Conservation (phyloP, 208 protist species). For the Naegleria fowleri region DNA sequence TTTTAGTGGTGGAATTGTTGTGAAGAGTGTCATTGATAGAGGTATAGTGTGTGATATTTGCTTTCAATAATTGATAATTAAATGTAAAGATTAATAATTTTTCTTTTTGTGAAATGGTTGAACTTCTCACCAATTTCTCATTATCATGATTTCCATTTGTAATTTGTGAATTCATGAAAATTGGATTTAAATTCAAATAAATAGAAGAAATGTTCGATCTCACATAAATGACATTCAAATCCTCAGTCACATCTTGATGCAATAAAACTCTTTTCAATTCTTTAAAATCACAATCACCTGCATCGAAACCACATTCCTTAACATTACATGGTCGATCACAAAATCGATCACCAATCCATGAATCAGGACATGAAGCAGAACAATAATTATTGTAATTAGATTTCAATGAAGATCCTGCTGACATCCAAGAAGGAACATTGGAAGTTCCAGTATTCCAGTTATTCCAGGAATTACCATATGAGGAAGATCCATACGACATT, state of each 20-base stretch:
- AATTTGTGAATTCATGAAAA: constrained; percentile 38
- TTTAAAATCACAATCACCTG: constrained; percentile 54
- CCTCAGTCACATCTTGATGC: neutral
- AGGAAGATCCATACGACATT: neutral
- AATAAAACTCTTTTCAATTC: neutral
- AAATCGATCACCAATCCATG: constrained; percentile 60
- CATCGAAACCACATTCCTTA: constrained; percentile 47
- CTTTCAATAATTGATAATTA: constrained; percentile 18
- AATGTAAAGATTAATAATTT: constrained; percentile 55
- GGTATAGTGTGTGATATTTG: neutral
- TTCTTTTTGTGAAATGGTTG: constrained; percentile 54
- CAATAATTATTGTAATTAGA: constrained; percentile 30
- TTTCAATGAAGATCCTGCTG: neutral
- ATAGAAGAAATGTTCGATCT: neutral
- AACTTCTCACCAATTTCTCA: constrained; percentile 43
- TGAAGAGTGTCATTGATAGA: neutral
- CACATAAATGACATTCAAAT: neutral
- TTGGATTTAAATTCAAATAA: neutral
- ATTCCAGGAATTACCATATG: neutral
- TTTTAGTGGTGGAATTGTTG: no score
- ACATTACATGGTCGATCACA: constrained; percentile 50
- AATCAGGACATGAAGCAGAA: constrained; percentile 46
- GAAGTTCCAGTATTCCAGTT: neutral
- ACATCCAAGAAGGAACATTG: neutral
- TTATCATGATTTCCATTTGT: constrained; percentile 53